Evolutionary conservation across 2,329 filamentous ascomycete genomes (phyloP).

Genomic region (Westerdykella sp.): DNA sequence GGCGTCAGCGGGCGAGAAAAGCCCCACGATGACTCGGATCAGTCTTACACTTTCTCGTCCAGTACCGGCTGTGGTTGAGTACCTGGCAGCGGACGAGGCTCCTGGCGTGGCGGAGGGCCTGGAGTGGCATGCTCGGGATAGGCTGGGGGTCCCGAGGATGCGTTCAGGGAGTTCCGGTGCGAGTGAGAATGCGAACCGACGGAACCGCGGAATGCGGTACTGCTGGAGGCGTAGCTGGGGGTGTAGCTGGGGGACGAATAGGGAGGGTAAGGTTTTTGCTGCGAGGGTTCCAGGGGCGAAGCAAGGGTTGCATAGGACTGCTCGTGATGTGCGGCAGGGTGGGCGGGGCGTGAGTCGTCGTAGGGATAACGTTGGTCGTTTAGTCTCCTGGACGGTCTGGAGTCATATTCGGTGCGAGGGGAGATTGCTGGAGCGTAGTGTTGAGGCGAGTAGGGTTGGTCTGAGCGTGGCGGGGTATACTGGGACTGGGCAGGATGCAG

Average conservation of each 20-base stretch:
- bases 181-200: conserved; percentile 34
- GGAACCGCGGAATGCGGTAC: conserved; percentile 34
- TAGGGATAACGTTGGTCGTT: conserved; percentile 30
- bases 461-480: conserved; percentile 37
- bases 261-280: conserved; percentile 27
- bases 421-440: conserved; percentile 34
- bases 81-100: conserved; percentile 30
- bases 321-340: conserved; percentile 26
- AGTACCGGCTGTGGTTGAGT: conserved; percentile 36
- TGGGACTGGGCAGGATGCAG: conserved; percentile 30
- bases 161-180: conserved; percentile 30
- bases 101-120: conserved; percentile 27
- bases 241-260: conserved; percentile 37
- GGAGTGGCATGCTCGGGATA: conserved; percentile 28
- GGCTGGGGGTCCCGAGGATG: conserved; percentile 26
- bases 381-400: conserved; percentile 21
- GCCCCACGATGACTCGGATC: conserved; percentile 4
- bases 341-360: conserved; percentile 27
- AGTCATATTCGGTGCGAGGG: conserved; percentile 32
- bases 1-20: conserved; percentile 15
- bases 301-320: conserved; percentile 32
- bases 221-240: conserved; percentile 36
- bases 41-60: conserved; percentile 36
- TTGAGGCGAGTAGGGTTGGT: conserved; percentile 37
- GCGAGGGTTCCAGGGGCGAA: conserved; percentile 31